Evolutionary conservation across 176 grass and related monocot genomes (phyloP).

Genomic region (Oryza officinalis): DNA sequence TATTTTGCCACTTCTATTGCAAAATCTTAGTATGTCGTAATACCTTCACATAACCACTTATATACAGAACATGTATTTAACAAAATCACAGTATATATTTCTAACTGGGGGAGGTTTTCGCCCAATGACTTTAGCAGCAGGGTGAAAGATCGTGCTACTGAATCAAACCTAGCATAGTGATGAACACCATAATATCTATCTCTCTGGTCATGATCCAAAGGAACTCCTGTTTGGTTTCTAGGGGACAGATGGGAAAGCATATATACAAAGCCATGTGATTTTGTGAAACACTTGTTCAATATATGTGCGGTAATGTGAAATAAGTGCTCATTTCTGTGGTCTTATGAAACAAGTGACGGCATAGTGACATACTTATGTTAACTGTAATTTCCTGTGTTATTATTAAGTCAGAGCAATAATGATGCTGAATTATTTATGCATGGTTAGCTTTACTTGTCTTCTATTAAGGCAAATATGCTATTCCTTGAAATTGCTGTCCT

Average conservation of each 20-base stretch:
- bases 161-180: not conserved
- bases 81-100: not conserved
- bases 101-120: not conserved
- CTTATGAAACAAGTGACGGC: not conserved
- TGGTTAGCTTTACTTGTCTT: not conserved
- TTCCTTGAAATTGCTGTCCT: not conserved
- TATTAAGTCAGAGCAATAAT: constrained; percentile 20
- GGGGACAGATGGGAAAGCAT: not conserved
- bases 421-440: constrained; percentile 5
- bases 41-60: not conserved
- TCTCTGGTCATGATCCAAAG: not conserved
- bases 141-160: not conserved
- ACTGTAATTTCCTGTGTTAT: not conserved
- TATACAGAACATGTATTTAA: not conserved
- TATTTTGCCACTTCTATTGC: not conserved
- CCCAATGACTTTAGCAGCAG: not conserved
- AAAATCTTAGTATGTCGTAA: not conserved
- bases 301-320: not conserved
- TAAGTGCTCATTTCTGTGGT: not conserved
- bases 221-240: not conserved
- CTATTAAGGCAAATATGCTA: not conserved
- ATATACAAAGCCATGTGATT: not conserved
- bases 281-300: not conserved
- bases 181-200: not conserved
- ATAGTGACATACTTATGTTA: not conserved